Evolutionary conservation across 352 stramenopile genomes (phyloP).

Genomic region (Phytophthora hibernalis): DNA sequence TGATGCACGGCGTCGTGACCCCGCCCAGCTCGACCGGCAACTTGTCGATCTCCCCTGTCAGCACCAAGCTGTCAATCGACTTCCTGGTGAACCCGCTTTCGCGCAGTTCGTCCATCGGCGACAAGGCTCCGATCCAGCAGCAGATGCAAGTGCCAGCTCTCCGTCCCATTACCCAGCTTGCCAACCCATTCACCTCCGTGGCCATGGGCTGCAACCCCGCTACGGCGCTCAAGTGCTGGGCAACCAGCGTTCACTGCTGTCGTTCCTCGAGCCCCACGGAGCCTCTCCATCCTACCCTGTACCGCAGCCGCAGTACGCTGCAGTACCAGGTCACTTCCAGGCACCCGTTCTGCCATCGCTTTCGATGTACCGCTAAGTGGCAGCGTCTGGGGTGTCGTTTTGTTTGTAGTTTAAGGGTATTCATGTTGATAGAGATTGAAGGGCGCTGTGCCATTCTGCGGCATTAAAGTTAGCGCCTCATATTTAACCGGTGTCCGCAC

Average conservation of each 20-base stretch:
- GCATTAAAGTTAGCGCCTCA: conserved; percentile 28
- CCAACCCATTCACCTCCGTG: conserved; percentile 31
- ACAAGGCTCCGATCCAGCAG: conserved; percentile 22
- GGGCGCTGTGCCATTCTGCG: conserved; percentile 5
- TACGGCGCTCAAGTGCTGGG: conserved; percentile 28
- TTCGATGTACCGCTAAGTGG: conserved; percentile 42
- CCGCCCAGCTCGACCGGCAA: conserved; percentile 26
- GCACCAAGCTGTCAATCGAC: conserved; percentile 62
- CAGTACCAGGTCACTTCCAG: conserved; percentile 24
- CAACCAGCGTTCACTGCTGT: conserved; percentile 49
- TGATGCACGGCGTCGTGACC: conserved; percentile 34
- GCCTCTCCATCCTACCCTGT: conserved; percentile 17
- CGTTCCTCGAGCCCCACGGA: conserved; percentile 40
- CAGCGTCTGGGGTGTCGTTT: conserved; percentile 15
- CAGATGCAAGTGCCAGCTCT: conserved; percentile 21
- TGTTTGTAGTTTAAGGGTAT: conserved; percentile 36
- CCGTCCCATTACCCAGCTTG: conserved; percentile 23
- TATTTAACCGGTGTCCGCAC: conserved; percentile 39
- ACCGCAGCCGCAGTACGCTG: conserved; percentile 28
- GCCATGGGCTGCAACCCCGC: conserved; percentile 23
- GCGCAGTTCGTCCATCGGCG: conserved; percentile 39
- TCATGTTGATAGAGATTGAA: conserved; percentile 31
- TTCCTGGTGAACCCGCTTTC: conserved; percentile 62
- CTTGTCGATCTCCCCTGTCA: conserved; percentile 37
- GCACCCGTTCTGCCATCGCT: conserved; percentile 36